Base-by-base conservation (phyloP, 2,329 filamentous ascomycete species). In the Eutypa lata region DNA sequence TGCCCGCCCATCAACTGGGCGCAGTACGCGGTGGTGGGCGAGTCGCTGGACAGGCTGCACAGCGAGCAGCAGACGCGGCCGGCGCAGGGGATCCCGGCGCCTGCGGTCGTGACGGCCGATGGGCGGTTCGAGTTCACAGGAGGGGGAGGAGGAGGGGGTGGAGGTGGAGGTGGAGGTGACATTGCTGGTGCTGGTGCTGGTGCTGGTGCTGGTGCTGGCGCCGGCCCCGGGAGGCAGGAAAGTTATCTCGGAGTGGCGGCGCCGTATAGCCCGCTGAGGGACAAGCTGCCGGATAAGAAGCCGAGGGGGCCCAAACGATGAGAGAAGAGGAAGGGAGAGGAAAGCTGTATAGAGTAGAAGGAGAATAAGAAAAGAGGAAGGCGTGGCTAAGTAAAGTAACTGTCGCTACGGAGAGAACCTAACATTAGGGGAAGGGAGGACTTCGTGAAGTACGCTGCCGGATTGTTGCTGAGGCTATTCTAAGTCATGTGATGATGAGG, bases 1-100 rank as follows among this genome's bases (percentile, higher is more conserved):
- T 91, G 87, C 73, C 93, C 93, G 8, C 88, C 90, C 8, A 87
- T 97, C 65, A 96, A 97, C 74, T 97, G 93, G 93, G 84, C 86
- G 13, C 92, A 96, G 67, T 97, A 97, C 70, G 90, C 90, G 61
- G 80, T 97, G n/a, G 85, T 94, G 3, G 92, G 91, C 47, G 87
- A 90, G 54, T 84, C 90, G 1, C 77, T 97, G 35, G 91, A 97
- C 70, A 89, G 86, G 67, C 76, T 97, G 57, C 92, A 97, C 68
- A 81, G 84, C 48, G 89, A 96, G 65, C 91, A 97, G 72, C 73
- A 86, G 49, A 73, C 76, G 47, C 80, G 82, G 50, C 91, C 91
- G 1, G 73, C 72, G 8, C 76, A 79, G 40, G 83, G 83, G 1
- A 68, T 67, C 14, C 84, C 83, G 0, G 78, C 77, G 18, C 84